Conservation (phyloP, 352 stramenopile genomes). For the Pythium brachiatum region DNA sequence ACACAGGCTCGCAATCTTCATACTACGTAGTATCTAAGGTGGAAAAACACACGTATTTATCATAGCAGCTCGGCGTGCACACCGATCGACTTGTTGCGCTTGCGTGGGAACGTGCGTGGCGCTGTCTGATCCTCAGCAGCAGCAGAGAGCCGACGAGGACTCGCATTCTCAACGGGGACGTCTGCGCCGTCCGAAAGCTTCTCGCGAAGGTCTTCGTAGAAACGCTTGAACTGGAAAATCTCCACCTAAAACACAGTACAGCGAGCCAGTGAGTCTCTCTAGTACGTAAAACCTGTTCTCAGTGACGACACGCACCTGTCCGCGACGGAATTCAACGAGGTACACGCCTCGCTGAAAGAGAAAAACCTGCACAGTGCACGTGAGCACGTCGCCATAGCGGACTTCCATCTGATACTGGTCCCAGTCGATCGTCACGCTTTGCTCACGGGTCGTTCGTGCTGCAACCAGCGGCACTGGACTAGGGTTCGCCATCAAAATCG, state of each 20-base stretch:
- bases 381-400: slow-evolving; percentile 52
- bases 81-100: slow-evolving; percentile 69
- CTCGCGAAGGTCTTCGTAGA: slow-evolving; percentile 77
- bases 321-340: slow-evolving; percentile 74
- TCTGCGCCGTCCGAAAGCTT: slow-evolving; percentile 58
- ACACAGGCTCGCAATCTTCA: slow-evolving; percentile 4
- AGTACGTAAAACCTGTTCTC: not conserved
- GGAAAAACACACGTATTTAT: slow-evolving; percentile 9
- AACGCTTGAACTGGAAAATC: slow-evolving; percentile 88
- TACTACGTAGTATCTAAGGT: not conserved
- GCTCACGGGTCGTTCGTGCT: slow-evolving; percentile 13
- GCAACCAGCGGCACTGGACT: slow-evolving; percentile 35
- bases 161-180: slow-evolving; percentile 2
- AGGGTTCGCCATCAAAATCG: slow-evolving; percentile 39
- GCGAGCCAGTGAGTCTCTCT: not conserved
- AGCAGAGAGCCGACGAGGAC: not conserved
- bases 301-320: slow-evolving; percentile 41
- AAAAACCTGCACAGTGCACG: slow-evolving; percentile 79
- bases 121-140: not conserved
- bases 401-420: slow-evolving; percentile 74
- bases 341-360: slow-evolving; percentile 80
- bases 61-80: slow-evolving; percentile 22
- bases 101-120: slow-evolving; percentile 28
- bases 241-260: slow-evolving; percentile 45
- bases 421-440: slow-evolving; percentile 67